Evolutionary conservation across 2,329 filamentous ascomycete species (phyloP).

Genomic region (Ophiostoma tasmaniense): DNA sequence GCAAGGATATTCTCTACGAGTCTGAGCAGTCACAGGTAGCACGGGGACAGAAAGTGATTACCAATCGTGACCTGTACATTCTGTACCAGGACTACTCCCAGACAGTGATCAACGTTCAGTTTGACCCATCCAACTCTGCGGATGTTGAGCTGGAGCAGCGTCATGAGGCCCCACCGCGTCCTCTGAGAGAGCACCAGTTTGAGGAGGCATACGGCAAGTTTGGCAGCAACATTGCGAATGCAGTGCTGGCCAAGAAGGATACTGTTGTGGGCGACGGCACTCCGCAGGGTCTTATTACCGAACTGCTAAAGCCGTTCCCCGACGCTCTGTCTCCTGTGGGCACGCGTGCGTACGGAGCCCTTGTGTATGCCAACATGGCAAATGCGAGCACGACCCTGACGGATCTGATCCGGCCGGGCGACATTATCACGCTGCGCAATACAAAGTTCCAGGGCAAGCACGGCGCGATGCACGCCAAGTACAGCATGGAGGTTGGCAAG

Average conservation of each 20-base stretch:
- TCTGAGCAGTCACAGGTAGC: constrained; percentile 66
- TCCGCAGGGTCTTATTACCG: constrained; percentile 65
- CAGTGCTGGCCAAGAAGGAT: constrained; percentile 64
- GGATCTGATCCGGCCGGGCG: constrained; percentile 85
- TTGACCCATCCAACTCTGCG: constrained; percentile 62
- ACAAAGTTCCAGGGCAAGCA: constrained; percentile 92
- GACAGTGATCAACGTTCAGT: constrained; percentile 74
- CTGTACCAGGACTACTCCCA: constrained; percentile 95
- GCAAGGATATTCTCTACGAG: constrained; percentile 76
- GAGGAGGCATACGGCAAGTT: constrained; percentile 77
- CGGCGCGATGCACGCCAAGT: constrained; percentile 91
- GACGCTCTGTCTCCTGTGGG: constrained; percentile 76
- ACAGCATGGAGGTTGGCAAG: constrained; percentile 78
- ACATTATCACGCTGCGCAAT: constrained; percentile 88
- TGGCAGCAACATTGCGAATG: constrained; percentile 67
- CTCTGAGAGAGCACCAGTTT: constrained; percentile 83
- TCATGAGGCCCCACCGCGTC: constrained; percentile 74
- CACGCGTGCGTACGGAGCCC: constrained; percentile 79
- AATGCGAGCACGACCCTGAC: constrained; percentile 85
- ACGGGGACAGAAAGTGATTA: constrained; percentile 58
- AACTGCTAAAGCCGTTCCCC: constrained; percentile 65
- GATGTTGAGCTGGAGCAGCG: constrained; percentile 74
- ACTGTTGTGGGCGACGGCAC: constrained; percentile 77
- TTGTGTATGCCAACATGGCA: constrained; percentile 90
- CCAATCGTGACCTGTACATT: constrained; percentile 78